Evolutionary conservation across 169 alveolate species (phyloP), one percentile per base, ranked within the genome.

Genomic region (Eimeria falciformis): DNA sequence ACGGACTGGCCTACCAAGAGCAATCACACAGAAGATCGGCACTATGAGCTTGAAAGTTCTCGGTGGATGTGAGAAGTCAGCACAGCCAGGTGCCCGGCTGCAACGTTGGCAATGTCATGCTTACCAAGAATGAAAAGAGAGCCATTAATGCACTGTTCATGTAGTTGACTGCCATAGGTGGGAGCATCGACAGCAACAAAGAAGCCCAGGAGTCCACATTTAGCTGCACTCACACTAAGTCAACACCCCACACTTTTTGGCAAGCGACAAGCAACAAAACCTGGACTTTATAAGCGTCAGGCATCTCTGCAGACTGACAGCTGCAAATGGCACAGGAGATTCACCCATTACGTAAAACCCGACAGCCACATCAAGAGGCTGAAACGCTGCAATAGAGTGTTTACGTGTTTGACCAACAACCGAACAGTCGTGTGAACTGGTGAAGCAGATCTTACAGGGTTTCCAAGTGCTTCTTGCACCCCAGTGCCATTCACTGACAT

Each of bases 151-250:
- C 56, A 43, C 77, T 12, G 77, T 81, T 81, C 14, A 81, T 81
- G 90, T 53, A 53, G 56, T 56, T 81, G 90, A 81, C 55, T 53
- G 90, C 77, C 50, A 81, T 65, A 1, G 90, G 27, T 46, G 90
- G 90, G 3, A 81, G 77, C 33, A 33, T 53, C 25, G 90, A 81
- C 5, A 81, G 69, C 33, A 81, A 53, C 37, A 81, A 29, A 55
- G 90, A 81, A 3, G 58, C 62, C 90, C 90, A 81, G 27, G 90
- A 81, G n/a, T 56, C 77, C 43, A 37, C 53, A 46, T 37, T 68
- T 62, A 81, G 90, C 90, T 81, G 78, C 90, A 53, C 75, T n/a
- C 37, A 37, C 46, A 69, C 29, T 37, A 1, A 33, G 0, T 33
- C 40, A 33, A 33, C 40, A 33, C 40, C 40, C 40, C 40, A 33